Conservation (phyloP, 2,329 filamentous ascomycete genomes). For the Clathrospora elynae region DNA sequence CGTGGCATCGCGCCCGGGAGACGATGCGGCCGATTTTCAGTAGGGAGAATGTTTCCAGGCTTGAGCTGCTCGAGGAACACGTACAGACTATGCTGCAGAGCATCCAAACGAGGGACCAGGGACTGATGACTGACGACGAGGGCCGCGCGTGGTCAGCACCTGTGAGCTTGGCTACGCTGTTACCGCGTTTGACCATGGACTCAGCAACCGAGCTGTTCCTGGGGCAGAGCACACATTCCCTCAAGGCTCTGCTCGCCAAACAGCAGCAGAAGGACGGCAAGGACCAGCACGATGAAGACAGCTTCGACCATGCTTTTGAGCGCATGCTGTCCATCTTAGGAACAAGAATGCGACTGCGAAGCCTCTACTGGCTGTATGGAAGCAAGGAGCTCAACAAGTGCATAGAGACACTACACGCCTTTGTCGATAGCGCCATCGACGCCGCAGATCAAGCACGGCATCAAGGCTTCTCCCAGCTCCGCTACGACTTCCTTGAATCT, state of each 20-base stretch:
- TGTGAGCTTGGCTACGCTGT: constrained; percentile 5
- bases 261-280: neutral
- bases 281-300: neutral
- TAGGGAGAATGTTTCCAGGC: constrained; percentile 5
- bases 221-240: constrained; percentile 5
- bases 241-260: neutral
- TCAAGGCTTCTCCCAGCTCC: neutral
- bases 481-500: constrained; percentile 11
- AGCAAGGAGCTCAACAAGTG: constrained; percentile 5
- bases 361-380: constrained; percentile 11
- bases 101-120: neutral
- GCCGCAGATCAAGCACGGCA: constrained; percentile 7
- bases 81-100: constrained; percentile 1
- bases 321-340: constrained; percentile 9
- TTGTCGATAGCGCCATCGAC: constrained; percentile 9
- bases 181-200: constrained; percentile 9
- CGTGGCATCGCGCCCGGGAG: constrained; percentile 9
- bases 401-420: constrained; percentile 4
- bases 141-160: constrained; percentile 2
- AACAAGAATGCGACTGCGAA: constrained; percentile 8
- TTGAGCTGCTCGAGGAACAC: constrained; percentile 8
- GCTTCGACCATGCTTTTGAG: constrained; percentile 9
- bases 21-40: constrained; percentile 11
- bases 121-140: neutral
- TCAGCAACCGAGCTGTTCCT: constrained; percentile 9